These are phyloP conservation scores for Sclerotinia sclerotiorum DNA, from an alignment of 2,329 filamentous ascomycete species.

Conservation along the genomic window DNA sequence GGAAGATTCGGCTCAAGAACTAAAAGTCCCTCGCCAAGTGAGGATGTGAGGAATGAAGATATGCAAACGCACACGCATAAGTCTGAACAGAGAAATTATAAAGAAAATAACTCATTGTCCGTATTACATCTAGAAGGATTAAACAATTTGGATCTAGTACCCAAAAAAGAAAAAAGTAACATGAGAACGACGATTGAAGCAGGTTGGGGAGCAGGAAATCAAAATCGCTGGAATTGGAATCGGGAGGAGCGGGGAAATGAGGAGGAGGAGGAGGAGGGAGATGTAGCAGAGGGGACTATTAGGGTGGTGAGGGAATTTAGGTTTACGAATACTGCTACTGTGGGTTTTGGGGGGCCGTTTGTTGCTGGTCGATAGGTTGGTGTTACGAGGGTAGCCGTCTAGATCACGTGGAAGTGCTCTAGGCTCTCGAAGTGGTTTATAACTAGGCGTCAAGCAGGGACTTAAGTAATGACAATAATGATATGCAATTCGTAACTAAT, in stretches of 20 bases:
- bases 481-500: too few species aligned
- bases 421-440: too few species aligned
- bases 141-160: neutral
- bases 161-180: conserved; percentile 16
- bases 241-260: neutral
- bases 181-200: conserved; percentile 13
- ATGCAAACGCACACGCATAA: neutral
- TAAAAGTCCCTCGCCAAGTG: neutral
- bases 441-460: too few species aligned
- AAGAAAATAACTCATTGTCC: neutral
- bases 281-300: conserved; percentile 14
- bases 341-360: neutral
- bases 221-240: conserved; percentile 5
- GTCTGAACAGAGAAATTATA: neutral
- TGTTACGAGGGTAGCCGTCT: too few species aligned
- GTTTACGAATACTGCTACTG: conserved; percentile 2
- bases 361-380: conserved; percentile 1
- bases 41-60: neutral
- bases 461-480: too few species aligned
- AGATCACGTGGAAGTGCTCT: too few species aligned
- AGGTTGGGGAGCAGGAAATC: neutral
- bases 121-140: too few species aligned
- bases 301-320: conserved; percentile 17
- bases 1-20: too few species aligned
- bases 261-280: neutral